Conservation (phyloP, 106 monocot genomes). For the Agapanthus africanus region DNA sequence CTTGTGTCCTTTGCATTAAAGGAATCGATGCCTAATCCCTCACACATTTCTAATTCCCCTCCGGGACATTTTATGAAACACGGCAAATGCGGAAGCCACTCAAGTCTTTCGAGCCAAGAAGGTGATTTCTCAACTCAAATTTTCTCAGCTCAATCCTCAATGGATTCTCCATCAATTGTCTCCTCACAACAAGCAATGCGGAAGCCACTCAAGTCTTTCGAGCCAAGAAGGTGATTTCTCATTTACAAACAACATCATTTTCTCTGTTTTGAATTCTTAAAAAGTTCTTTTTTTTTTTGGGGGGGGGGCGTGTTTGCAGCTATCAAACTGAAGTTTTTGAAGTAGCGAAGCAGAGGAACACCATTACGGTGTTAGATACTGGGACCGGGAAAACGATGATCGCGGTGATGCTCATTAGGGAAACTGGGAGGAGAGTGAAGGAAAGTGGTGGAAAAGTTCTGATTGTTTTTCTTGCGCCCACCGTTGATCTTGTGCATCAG, state of each 20-base stretch:
- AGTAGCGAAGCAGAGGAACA: constrained; percentile 57
- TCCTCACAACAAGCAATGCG: not conserved
- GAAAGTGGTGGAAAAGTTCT: constrained; percentile 19
- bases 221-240: constrained; percentile 7
- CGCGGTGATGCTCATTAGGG: constrained; percentile 53
- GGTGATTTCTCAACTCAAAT: not conserved
- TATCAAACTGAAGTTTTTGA: constrained; percentile 48
- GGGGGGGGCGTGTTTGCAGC: constrained; percentile 10
- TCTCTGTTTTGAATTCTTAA: not conserved
- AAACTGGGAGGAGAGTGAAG: constrained; percentile 29
- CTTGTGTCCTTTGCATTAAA: too few species aligned
- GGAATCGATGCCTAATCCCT: not conserved
- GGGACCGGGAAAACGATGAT: constrained; percentile 85
- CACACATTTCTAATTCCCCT: not conserved
- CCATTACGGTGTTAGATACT: constrained; percentile 69
- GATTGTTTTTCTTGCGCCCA: constrained; percentile 78
- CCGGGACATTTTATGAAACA: not conserved
- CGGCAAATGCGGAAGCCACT: not conserved
- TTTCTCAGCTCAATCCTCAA: not conserved
- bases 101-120: constrained; percentile 7
- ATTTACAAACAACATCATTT: not conserved
- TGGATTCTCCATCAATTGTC: not conserved
- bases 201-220: not conserved
- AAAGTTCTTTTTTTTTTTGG: not conserved
- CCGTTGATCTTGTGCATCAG: constrained; percentile 80